Percentiles rank a stretch among this genome's conserved stretches.
These are phyloP conservation scores for Scheffersomyces quercinus DNA, from an alignment of 1,139 yeast species.

Conservation along the genomic window DNA sequence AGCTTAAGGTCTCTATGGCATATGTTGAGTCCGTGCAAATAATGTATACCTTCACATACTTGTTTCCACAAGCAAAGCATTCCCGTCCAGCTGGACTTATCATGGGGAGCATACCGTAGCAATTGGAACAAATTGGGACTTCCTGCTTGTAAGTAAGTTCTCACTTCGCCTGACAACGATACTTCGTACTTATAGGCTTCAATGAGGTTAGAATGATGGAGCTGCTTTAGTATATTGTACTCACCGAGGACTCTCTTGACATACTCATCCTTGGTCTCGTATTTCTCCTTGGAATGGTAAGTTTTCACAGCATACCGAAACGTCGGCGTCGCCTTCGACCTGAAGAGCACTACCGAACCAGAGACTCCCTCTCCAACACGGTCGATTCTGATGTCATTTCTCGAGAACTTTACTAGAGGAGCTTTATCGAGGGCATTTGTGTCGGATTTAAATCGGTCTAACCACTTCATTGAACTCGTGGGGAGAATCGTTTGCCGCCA, in stretches of 20 bases:
- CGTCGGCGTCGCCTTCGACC: conserved; percentile 14
- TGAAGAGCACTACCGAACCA: conserved; percentile 39
- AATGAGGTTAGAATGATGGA: conserved; percentile 39
- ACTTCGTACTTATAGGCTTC: conserved; percentile 25
- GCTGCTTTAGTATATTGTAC: conserved; percentile 24
- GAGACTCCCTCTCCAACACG: conserved; percentile 41
- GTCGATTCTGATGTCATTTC: conserved; percentile 13
- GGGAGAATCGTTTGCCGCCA: no score
- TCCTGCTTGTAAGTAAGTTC: conserved; percentile 38
- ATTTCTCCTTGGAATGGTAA: conserved; percentile 34
- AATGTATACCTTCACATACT: conserved; percentile 29
- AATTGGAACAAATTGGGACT: conserved; percentile 20
- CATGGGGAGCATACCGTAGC: conserved; percentile 8
- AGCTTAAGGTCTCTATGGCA: conserved; percentile 48
- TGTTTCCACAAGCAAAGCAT: conserved; percentile 37
- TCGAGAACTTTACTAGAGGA: conserved; percentile 3
- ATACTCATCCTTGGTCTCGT: conserved; percentile 40
- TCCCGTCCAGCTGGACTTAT: conserved; percentile 14
- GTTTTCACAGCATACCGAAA: conserved; percentile 40
- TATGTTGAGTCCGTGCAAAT: conserved; percentile 30
- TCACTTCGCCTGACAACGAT: conserved; percentile 18
- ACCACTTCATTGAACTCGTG: no score
- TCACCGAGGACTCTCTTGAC: conserved; percentile 37
- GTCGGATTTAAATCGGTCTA: no score
- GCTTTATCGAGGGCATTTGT: no score